Base-by-base conservation (phyloP, 2,329 filamentous ascomycete species). In the Rhinocladiella mackenziei region DNA sequence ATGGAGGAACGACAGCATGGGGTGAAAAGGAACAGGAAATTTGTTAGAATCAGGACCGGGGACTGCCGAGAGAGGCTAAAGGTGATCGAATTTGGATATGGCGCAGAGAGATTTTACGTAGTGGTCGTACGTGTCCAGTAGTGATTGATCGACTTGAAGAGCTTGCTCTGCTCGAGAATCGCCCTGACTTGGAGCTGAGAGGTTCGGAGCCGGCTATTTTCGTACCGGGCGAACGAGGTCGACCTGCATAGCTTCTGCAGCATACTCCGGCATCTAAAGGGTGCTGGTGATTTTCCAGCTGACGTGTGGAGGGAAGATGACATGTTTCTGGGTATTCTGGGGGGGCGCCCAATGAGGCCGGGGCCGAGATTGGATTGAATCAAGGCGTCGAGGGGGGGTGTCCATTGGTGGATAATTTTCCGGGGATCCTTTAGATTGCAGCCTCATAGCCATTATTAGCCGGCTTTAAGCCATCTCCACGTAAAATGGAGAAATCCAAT, bases 351-450 rank as follows among this genome's bases (percentile, higher is more conserved):
- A 26, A 7, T 7, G 23, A 7, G n/a, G n/a, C n/a, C n/a, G n/a
- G n/a, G n/a, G n/a, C n/a, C n/a, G n/a, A 18, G 32, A 18, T 7
- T n/a, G 10, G 14, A 14, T 7, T n/a, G n/a, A 35, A 35, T 18
- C 8, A 35, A 35, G n/a, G 6, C 32, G 6, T 17, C 13, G 5
- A 17, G 13, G 7, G 32, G 17, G n/a, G 14, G 19, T n/a, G n/a
- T n/a, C n/a, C n/a, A n/a, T 43, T 39, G 34, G 43, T 23, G 23
- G 43, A 43, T 20, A 39, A 46, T 43, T 50, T 46, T 46, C 43
- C 33, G 43, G 47, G 47, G 47, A 50, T 30, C 29, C 17, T 38
- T 22, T 29, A 26, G 23, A n/a, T n/a, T n/a, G n/a, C n/a, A n/a
- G n/a, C n/a, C n/a, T n/a, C n/a, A n/a, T n/a, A n/a, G n/a, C n/a